Evolutionary conservation across 768 basidiomycete species (phyloP).

Genomic region (Mycena capillaripes): DNA sequence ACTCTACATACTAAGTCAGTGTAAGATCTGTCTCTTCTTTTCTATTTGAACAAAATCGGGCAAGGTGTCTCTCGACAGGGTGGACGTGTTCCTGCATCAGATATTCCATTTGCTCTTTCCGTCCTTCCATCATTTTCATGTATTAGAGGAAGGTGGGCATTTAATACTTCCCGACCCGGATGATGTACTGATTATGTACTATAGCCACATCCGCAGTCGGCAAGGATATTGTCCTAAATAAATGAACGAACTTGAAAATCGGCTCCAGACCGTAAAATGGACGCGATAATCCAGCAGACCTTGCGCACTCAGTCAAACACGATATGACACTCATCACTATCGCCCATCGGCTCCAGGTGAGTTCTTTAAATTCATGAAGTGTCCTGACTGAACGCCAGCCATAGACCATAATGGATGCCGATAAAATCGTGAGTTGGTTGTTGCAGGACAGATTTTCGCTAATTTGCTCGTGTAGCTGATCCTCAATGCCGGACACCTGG

Average conservation of each 20-base stretch:
- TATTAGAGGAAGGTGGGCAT: neutral
- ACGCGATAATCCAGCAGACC: constrained; percentile 9
- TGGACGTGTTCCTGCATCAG: constrained; percentile 55
- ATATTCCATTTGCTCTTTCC: constrained; percentile 35
- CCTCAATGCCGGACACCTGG: neutral
- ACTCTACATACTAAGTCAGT: too few relatives aligned
- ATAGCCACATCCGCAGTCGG: neutral
- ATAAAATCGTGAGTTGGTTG: constrained; percentile 9
- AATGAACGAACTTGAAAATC: neutral
- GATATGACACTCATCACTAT: constrained; percentile 11
- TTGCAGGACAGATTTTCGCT: neutral
- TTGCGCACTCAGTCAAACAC: constrained; percentile 2
- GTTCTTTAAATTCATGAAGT: neutral
- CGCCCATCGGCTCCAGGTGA: constrained; percentile 13
- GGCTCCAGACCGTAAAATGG: neutral
- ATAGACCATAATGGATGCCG: constrained; percentile 11
- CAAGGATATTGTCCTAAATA: neutral
- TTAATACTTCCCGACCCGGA: neutral
- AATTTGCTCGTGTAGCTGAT: constrained; percentile 8
- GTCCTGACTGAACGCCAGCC: neutral
- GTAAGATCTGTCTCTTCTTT: neutral
- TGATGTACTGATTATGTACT: neutral
- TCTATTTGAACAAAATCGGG: constrained; percentile 3
- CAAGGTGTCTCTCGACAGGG: constrained; percentile 52
- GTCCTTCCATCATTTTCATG: neutral